Conservation (phyloP, 2,329 filamentous ascomycete genomes). For the Fusarium goolgardi region DNA sequence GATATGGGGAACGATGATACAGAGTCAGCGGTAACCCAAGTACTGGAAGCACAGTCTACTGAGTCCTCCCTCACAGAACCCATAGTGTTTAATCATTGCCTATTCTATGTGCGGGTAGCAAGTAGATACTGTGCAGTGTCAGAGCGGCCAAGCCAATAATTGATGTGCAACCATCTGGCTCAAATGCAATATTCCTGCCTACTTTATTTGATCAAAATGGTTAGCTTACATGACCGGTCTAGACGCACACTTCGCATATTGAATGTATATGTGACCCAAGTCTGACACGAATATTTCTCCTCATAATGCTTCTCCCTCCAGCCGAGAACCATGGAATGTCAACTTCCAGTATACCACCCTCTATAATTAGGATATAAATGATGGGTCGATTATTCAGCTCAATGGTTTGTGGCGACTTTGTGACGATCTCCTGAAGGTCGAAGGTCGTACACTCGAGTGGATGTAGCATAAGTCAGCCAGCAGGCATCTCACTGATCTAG, state of each 20-base stretch:
- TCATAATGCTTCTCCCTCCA: too few species aligned
- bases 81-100: neutral
- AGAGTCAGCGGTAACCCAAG: too few species aligned
- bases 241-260: neutral
- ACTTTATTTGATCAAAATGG: neutral
- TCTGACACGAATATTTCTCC: neutral
- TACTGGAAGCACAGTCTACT: neutral
- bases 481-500: too few species aligned
- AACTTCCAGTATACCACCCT: too few species aligned
- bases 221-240: neutral
- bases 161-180: neutral
- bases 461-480: too few species aligned
- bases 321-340: too few species aligned
- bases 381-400: too few species aligned
- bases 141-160: fast-evolving
- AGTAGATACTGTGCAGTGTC: neutral
- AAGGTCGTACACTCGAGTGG: too few species aligned
- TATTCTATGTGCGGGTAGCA: neutral
- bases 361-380: too few species aligned
- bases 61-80: neutral
- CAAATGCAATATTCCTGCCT: neutral
- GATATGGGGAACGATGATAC: neutral
- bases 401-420: too few species aligned
- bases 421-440: too few species aligned
- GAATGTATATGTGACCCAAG: neutral